phyloP scores from a whole-genome alignment of 106 monocot species.

The Cymbidium sinense region DNA sequence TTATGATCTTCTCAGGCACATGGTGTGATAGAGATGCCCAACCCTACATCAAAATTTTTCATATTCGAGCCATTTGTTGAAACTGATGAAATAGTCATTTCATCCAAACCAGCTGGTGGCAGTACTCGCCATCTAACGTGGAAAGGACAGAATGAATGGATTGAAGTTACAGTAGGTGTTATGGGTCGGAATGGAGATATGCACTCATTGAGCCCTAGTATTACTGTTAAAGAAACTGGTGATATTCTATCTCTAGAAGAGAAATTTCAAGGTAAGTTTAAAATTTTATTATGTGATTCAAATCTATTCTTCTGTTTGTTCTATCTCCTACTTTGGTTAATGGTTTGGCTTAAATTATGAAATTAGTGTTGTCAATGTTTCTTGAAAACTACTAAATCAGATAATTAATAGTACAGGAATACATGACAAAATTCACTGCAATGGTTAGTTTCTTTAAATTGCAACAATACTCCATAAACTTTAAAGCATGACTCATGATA shows the following conservation, averaged over 20 bases:
- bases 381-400: background rate
- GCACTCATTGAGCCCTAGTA: slow-evolving; percentile 76
- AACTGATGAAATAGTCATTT: slow-evolving; percentile 77
- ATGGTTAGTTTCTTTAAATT: too few relatives aligned
- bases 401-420: too few relatives aligned
- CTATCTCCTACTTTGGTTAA: background rate
- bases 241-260: slow-evolving; percentile 91
- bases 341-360: background rate
- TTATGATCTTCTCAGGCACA: slow-evolving; percentile 47
- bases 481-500: too few relatives aligned
- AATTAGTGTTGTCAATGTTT: background rate
- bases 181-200: slow-evolving; percentile 60
- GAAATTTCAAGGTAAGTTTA: slow-evolving; percentile 90
- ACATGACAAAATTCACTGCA: too few relatives aligned
- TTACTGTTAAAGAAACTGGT: slow-evolving; percentile 92
- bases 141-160: slow-evolving; percentile 68
- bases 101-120: slow-evolving; percentile 33
- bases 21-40: slow-evolving; percentile 94
- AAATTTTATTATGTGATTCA: background rate
- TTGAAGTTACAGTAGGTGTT: slow-evolving; percentile 91
- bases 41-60: slow-evolving; percentile 44
- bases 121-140: slow-evolving; percentile 45
- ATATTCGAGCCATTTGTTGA: slow-evolving; percentile 93
- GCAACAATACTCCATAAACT: too few relatives aligned
- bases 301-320: background rate